Base-by-base conservation (phyloP, 805 yeast genomes). In the Candida dajiaensis region DNA sequence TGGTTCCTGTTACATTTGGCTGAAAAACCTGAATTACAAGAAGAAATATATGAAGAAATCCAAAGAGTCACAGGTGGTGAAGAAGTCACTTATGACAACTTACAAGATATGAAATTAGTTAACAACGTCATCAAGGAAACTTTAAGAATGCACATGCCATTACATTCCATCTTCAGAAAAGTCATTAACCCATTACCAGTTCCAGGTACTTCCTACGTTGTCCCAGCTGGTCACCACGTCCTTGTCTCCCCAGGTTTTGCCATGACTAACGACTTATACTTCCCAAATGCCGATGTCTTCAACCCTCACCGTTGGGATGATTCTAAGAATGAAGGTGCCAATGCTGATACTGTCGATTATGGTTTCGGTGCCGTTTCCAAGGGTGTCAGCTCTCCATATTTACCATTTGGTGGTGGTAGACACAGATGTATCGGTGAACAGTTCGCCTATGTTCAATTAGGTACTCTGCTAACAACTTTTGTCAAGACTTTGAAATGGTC, bases 351-450 rank as follows among this genome's bases (percentile, higher is more conserved):
- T 42, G 83, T 89, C 40, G 98, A 92, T 68, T 92, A 90, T 65
- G 98, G 98, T n/a, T 92, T 92, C 59, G 97, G 97, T 64, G 86
- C 88, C 50, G 87, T 94, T 53, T 82, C 96, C 40, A 94, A 94
- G 71, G 99, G 98, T 70, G 98, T 92, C 44, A 73, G 87, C 26
- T 88, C 97, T 38, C 96, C 98, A 49, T 94, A 89, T 70, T 79
- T 94, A 65, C 99, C 99, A 46, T 94, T 94, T 62, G 99, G 99
- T 58, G 99, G 98, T 68, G 99, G 99, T 56, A 86, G 99, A 77
- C 99, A 94, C 68, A 85, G 99, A 73, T 94, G 99, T 72, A 92
- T 94, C 62, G 99, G 99, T 65, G 99, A 94, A 70, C 98, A 92
- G 66, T 94, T 94, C 71, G 99, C 99, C 22, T 88, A 83, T 67